phyloP scores from a whole-genome alignment of 2,329 filamentous ascomycete species.

The Alternaria tenuissima region DNA sequence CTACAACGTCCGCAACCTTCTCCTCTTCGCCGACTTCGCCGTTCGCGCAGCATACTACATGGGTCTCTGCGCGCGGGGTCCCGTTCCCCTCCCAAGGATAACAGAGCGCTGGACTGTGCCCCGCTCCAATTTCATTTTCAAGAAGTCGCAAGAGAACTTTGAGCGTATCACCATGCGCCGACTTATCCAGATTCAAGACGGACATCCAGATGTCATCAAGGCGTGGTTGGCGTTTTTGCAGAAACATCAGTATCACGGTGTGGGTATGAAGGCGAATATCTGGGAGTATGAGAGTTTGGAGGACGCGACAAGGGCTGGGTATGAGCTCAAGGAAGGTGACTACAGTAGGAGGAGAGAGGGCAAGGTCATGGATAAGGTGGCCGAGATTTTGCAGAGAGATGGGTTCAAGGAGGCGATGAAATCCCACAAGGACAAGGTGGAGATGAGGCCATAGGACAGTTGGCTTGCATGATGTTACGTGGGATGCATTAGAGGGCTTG shows the following conservation, averaged over 20 bases:
- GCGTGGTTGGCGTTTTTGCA: slow-evolving; percentile 91
- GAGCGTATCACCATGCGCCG: slow-evolving; percentile 87
- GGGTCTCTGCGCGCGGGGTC: slow-evolving; percentile 83
- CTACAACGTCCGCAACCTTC: slow-evolving; percentile 86
- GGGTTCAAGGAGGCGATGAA: slow-evolving; percentile 47
- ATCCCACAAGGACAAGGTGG: slow-evolving; percentile 29
- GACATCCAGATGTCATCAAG: slow-evolving; percentile 86
- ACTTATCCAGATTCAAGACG: slow-evolving; percentile 91
- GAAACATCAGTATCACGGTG: slow-evolving; percentile 93
- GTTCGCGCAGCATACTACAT: slow-evolving; percentile 95
- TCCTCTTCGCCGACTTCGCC: slow-evolving; percentile 95
- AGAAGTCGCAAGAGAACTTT: slow-evolving; percentile 98
- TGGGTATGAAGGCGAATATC: slow-evolving; percentile 98
- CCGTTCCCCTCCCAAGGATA: slow-evolving; percentile 84
- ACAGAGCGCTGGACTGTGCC: slow-evolving; percentile 95
- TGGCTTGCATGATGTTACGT: not conserved
- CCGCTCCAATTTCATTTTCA: slow-evolving; percentile 88
- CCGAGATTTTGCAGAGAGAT: slow-evolving; percentile 42
- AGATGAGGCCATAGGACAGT: slow-evolving; percentile 31
- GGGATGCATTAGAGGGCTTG: not conserved
- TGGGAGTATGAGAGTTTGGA: slow-evolving; percentile 82
- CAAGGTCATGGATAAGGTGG: slow-evolving; percentile 45
- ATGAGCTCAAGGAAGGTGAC: slow-evolving; percentile 38
- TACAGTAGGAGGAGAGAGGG: slow-evolving; percentile 42
- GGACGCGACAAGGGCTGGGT: slow-evolving; percentile 39